Conservation (phyloP, 1,284 basidiomycete genomes). For the Pseudozyma sp. region DNA sequence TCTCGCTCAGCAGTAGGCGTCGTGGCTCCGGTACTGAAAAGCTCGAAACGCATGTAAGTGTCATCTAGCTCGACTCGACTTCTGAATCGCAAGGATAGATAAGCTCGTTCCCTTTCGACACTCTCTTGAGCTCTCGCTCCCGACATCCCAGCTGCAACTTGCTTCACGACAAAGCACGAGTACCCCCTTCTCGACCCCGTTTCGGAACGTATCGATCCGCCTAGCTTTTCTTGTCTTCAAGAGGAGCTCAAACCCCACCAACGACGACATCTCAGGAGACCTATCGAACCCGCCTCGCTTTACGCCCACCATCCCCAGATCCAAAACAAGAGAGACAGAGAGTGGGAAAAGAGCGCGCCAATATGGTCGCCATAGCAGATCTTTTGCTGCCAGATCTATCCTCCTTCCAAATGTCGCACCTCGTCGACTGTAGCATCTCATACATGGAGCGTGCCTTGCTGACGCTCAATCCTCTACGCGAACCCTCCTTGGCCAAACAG, state of each 20-base stretch:
- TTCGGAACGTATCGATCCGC: neutral
- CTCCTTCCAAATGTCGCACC: conserved; percentile 18
- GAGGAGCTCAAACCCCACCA: neutral
- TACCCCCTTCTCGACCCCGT: neutral
- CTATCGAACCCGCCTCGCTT: neutral
- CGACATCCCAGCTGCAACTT: neutral
- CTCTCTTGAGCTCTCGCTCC: no score
- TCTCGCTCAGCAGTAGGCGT: conserved; percentile 45
- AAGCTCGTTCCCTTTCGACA: neutral
- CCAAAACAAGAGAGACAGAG: neutral
- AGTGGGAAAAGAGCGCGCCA: neutral
- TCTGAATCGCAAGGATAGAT: neutral
- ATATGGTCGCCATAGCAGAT: conserved; percentile 13
- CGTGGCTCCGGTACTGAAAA: conserved; percentile 62
- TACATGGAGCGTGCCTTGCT: conserved; percentile 26
- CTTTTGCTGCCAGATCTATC: neutral
- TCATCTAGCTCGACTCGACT: neutral
- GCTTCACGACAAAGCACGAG: neutral
- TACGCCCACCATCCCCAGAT: neutral
- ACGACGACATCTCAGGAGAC: neutral
- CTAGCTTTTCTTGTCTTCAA: neutral
- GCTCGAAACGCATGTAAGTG: conserved; percentile 58
- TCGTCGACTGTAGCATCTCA: conserved; percentile 22
- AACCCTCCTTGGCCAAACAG: conserved; percentile 35
- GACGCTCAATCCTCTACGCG: conserved; percentile 12